Base-by-base conservation (phyloP, 1,284 basidiomycete genomes). In the Termitomyces sp. region DNA sequence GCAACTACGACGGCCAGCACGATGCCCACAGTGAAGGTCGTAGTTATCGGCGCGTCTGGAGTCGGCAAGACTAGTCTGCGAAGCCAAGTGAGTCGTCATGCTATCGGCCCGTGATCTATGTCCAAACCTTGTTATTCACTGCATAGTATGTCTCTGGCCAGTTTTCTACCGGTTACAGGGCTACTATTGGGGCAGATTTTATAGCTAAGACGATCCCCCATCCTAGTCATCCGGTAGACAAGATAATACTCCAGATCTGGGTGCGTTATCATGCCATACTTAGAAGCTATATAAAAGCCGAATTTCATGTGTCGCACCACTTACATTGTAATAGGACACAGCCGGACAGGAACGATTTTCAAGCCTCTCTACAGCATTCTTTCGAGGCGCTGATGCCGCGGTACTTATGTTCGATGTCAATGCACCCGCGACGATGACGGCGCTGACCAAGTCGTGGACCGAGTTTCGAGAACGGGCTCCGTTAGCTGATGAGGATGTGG, bases 281-380 rank as follows among this genome's bases (percentile, higher is more conserved):
- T 14, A 24, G 21, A 21, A 16, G 21, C 56, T 57, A 49, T 14
- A 50, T 53, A 49, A n/a, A n/a, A n/a, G 30, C 2, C 13, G 46
- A 33, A 34, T 45, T 24, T 24, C 11, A 7, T 46, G 33, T 28
- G 49, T 43, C 34, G 46, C 43, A 18, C 53, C 50, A 60, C 59
- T 52, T 49, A 49, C 47, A 28, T 46, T 40, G 50, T 51, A 35
- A 56, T 41, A 86, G 84, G 85, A 88, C 59, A 88, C 84, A 0
- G 86, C 88, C 4, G 88, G 90, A 1, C 89, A 93, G 65, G 90
- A 93, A 64, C 80, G 90, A 8, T 92, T 92, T 70, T 88, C 88
- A 1, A 83, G 79, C 40, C 76, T 93, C 18, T 88, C 88, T 0
- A 76, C 79, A 0, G 88, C 90, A 0, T 92, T 92, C 71, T 92